Evolutionary conservation across 176 grass and related monocot genomes (phyloP).

Genomic region (Carex kokanica): DNA sequence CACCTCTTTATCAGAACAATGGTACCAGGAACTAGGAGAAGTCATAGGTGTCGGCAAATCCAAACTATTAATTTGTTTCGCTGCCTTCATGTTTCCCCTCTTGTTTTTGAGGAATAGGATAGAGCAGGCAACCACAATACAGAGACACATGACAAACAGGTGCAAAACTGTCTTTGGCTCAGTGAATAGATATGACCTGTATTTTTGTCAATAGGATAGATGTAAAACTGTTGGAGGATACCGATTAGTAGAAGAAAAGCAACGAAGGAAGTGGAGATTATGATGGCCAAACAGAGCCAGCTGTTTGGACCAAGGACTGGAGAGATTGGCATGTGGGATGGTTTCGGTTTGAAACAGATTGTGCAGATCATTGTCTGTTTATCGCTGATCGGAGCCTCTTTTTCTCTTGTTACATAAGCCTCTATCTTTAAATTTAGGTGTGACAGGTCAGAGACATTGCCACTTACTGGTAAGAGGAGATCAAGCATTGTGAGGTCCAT

Average conservation of each 20-base stretch:
- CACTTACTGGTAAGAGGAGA: slow-evolving; percentile 37
- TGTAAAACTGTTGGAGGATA: slow-evolving; percentile 40
- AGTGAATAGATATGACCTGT: slow-evolving; percentile 43
- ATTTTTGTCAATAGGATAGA: slow-evolving; percentile 45
- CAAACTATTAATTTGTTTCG: slow-evolving; percentile 34
- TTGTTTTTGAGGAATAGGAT: slow-evolving; percentile 47
- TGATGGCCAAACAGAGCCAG: slow-evolving; percentile 49
- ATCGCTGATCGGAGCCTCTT: neutral
- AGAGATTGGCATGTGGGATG: slow-evolving; percentile 34
- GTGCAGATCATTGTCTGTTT: slow-evolving; percentile 13
- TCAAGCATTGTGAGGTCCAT: slow-evolving; percentile 62
- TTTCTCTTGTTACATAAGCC: slow-evolving; percentile 51
- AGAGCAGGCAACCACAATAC: slow-evolving; percentile 30
- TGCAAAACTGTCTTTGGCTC: slow-evolving; percentile 36
- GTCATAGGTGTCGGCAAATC: slow-evolving; percentile 29
- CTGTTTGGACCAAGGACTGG: slow-evolving; percentile 41
- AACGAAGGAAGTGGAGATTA: slow-evolving; percentile 43
- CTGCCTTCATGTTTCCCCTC: slow-evolving; percentile 15
- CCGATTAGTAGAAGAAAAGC: slow-evolving; percentile 41
- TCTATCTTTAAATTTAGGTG: slow-evolving; percentile 39
- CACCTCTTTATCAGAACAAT: slow-evolving; percentile 33
- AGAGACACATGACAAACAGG: slow-evolving; percentile 36
- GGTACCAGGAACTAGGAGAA: slow-evolving; percentile 35
- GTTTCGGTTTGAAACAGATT: slow-evolving; percentile 47
- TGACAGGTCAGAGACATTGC: slow-evolving; percentile 28